phyloP scores from a whole-genome alignment of 257 asterid genomes.

The Capsicum pubescens region DNA sequence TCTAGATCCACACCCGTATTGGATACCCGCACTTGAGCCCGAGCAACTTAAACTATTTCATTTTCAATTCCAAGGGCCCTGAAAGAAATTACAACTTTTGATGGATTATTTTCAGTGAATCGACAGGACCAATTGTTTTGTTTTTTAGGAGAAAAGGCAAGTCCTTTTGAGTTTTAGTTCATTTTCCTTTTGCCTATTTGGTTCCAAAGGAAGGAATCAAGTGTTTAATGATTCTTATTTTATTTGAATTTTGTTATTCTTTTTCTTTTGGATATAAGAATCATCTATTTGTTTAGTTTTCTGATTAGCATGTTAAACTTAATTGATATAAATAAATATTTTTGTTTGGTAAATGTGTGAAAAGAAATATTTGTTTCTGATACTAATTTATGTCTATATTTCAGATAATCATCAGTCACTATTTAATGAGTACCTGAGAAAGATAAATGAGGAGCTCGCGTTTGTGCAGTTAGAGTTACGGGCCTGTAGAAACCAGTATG shows the following conservation, averaged over 20 bases:
- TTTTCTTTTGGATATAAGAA: not conserved
- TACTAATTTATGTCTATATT: constrained; percentile 27
- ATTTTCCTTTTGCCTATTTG: not conserved
- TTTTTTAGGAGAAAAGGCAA: not conserved
- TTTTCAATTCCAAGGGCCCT: not conserved
- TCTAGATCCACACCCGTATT: too few relatives aligned
- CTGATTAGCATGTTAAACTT: not conserved
- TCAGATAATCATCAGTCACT: constrained; percentile 55
- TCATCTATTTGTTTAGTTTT: not conserved
- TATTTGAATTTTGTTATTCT: not conserved
- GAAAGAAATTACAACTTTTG: not conserved
- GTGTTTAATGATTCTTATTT: not conserved
- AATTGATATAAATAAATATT: not conserved
- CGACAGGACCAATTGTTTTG: not conserved
- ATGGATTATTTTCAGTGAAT: not conserved
- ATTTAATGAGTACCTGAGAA: constrained; percentile 61
- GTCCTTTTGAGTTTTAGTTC: not conserved
- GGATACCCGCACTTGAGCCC: too few relatives aligned
- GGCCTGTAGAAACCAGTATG: constrained; percentile 76
- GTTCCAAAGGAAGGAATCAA: not conserved
- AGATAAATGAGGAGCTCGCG: constrained; percentile 69
- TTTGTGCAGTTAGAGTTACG: constrained; percentile 80
- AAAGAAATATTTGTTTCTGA: not conserved
- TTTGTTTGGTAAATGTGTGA: not conserved
- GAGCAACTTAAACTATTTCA: not conserved